A percentile compares a stretch with the other conserved stretches of the same genome.
Conservation (phyloP, 176 grass and related monocot species). For the Oryza longistaminata region DNA sequence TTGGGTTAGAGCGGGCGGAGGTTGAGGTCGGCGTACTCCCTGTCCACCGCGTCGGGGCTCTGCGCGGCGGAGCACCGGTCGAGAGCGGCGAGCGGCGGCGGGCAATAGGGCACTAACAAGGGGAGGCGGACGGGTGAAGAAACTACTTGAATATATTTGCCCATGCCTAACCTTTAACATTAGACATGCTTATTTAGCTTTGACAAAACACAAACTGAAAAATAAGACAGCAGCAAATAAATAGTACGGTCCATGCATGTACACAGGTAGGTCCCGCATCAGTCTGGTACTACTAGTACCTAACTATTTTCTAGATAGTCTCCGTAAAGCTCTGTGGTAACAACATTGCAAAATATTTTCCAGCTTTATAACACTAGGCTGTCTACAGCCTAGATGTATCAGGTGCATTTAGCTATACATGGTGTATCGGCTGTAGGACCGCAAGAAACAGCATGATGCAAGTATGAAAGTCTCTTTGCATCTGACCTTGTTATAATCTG, state of each 20-base stretch:
- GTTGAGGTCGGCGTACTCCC: slow-evolving; percentile 86
- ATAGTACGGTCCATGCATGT: not conserved
- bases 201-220: not conserved
- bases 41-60: slow-evolving; percentile 71
- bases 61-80: slow-evolving; percentile 30
- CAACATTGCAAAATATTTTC: not conserved
- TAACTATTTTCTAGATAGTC: not conserved
- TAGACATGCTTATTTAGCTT: not conserved
- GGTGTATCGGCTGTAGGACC: slow-evolving; percentile 9
- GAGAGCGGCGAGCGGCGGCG: not conserved
- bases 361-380: not conserved
- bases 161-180: not conserved
- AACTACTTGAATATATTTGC: slow-evolving; percentile 4
- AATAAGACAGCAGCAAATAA: not conserved
- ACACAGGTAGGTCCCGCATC: not conserved
- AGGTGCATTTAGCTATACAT: not conserved
- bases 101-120: too few relatives aligned
- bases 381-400: not conserved
- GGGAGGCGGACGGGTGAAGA: not conserved
- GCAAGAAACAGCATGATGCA: slow-evolving; percentile 4
- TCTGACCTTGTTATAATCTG: slow-evolving; percentile 78
- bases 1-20: slow-evolving; percentile 70
- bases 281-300: not conserved
- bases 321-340: not conserved
- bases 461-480: not conserved